Conservation (phyloP, 139 green algal species). For the Haematococcus lacustris region DNA sequence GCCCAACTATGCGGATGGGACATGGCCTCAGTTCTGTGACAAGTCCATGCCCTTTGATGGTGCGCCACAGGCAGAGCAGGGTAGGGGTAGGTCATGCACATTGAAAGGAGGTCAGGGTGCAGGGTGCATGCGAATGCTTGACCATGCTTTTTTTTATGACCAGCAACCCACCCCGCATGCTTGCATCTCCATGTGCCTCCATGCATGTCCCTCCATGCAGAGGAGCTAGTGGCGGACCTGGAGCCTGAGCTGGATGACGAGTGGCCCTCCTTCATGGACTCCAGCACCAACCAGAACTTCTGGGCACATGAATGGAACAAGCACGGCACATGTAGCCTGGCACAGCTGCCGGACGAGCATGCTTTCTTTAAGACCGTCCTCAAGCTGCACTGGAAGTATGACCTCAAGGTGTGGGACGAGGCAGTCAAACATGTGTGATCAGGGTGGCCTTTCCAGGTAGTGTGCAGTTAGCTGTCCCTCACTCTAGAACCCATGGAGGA, state of each 20-base stretch:
- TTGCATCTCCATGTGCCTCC: neutral
- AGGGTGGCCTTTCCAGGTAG: no score
- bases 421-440: no score
- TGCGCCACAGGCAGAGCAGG: no score
- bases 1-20: conserved; percentile 57
- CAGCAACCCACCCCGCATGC: neutral
- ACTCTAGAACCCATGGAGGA: no score
- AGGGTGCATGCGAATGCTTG: no score
- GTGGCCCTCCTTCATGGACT: conserved; percentile 25
- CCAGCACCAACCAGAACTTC: conserved; percentile 16
- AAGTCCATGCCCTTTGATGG: conserved; percentile 16
- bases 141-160: no score
- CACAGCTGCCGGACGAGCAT: conserved; percentile 31
- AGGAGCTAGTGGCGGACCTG: conserved; percentile 17
- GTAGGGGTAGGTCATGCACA: no score
- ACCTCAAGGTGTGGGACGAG: no score
- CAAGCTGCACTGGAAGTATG: conserved; percentile 37
- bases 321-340: conserved; percentile 53
- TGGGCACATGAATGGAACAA: conserved; percentile 59
- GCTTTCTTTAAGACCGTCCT: conserved; percentile 46
- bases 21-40: conserved; percentile 53
- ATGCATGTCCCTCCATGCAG: neutral
- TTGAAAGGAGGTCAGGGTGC: no score
- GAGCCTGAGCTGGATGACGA: conserved; percentile 13
- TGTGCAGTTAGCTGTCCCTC: no score